phyloP scores from a whole-genome alignment of 2,329 filamentous ascomycete genomes.

The Furcasterigmium sp. region DNA sequence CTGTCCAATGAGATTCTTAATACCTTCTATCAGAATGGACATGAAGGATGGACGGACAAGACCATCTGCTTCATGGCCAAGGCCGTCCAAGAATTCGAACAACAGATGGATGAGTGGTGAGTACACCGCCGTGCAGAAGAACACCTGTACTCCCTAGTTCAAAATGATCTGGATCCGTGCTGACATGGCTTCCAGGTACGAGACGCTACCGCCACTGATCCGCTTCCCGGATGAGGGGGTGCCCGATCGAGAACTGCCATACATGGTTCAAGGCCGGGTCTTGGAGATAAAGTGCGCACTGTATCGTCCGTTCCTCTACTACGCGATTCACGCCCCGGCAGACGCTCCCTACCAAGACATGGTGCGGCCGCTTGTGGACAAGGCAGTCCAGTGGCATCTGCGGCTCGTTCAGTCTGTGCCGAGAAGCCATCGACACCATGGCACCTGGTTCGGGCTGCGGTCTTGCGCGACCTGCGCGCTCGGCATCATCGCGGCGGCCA shows the following conservation, averaged over 20 bases:
- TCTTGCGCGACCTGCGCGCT: slow-evolving; percentile 15
- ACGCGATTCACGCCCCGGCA: slow-evolving; percentile 9
- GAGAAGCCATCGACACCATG: slow-evolving; percentile 24
- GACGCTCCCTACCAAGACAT: slow-evolving; percentile 4
- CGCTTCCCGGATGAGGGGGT: not conserved
- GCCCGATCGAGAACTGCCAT: not conserved
- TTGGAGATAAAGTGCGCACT: slow-evolving; percentile 12
- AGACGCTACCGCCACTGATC: not conserved
- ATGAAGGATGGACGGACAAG: slow-evolving; percentile 14
- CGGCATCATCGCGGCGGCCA: slow-evolving; percentile 19
- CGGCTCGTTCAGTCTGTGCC: slow-evolving; percentile 13
- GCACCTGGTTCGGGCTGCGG: slow-evolving; percentile 21
- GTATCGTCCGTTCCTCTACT: slow-evolving; percentile 14
- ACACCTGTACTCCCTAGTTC: no score
- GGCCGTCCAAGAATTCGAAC: slow-evolving; percentile 11
- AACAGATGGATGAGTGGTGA: not conserved
- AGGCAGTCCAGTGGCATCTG: slow-evolving; percentile 15
- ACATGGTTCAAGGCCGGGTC: slow-evolving; percentile 1
- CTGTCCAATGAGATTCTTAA: slow-evolving; percentile 34
- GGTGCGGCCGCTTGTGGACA: slow-evolving; percentile 11
- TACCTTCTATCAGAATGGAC: slow-evolving; percentile 13
- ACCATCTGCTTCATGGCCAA: slow-evolving; percentile 10
- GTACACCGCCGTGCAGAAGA: not conserved
- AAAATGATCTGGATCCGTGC: no score
- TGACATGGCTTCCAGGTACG: not conserved